Percentiles rank a stretch among this genome's conserved stretches.
These are phyloP conservation scores for Exobasidium rhododendri DNA, from an alignment of 1,284 basidiomycete species.

Conservation along the genomic window DNA sequence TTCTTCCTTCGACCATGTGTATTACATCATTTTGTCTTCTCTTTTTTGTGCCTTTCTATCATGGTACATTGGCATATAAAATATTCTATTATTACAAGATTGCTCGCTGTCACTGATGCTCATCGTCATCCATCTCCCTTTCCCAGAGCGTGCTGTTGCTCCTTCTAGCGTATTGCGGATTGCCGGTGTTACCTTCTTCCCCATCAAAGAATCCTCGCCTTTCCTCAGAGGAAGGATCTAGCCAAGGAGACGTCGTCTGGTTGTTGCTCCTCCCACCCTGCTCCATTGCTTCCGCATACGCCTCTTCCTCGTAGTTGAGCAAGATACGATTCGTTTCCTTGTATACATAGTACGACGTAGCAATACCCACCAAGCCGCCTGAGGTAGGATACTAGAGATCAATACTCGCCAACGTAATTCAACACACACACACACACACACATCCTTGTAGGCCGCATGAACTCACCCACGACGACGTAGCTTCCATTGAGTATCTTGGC, in stretches of 20 bases:
- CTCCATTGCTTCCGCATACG: background rate
- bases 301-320: background rate
- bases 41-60: background rate
- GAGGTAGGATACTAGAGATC: background rate
- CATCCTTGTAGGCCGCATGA: too few relatives aligned
- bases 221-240: background rate
- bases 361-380: conserved; percentile 3
- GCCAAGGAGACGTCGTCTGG: background rate
- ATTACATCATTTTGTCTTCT: too few relatives aligned
- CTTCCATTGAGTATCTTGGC: conserved; percentile 24
- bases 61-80: background rate
- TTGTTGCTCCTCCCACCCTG: background rate
- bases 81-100: background rate
- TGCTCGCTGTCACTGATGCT: background rate
- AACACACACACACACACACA: too few relatives aligned
- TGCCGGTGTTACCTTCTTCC: background rate
- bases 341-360: conserved; percentile 15
- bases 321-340: conserved; percentile 11
- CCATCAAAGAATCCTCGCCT: background rate
- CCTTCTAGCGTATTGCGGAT: background rate
- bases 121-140: background rate
- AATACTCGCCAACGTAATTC: too few relatives aligned
- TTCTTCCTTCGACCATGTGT: too few relatives aligned
- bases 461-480: conserved; percentile 26
- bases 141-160: background rate